Conservation (phyloP, 805 yeast genomes). For the Crinitomyces ghanaensis region DNA sequence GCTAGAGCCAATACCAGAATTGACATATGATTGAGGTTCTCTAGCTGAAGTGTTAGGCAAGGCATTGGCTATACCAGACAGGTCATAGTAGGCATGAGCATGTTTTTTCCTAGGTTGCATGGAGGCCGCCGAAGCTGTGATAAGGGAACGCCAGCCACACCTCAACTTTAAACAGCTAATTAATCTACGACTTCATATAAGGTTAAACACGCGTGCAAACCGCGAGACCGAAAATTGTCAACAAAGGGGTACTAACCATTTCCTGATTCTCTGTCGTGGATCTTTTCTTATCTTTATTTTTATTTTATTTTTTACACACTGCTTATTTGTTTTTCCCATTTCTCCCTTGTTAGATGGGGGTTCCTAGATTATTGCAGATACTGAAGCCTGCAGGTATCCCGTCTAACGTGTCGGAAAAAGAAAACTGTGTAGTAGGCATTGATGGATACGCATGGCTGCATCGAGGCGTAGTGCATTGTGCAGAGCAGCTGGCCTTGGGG, state of each 20-base stretch:
- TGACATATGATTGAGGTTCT: constrained; percentile 5
- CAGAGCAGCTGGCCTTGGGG: constrained; percentile 66
- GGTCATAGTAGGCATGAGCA: constrained; percentile 10
- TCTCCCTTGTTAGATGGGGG: no score
- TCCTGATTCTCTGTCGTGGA: no score
- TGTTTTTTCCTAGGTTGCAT: constrained; percentile 13
- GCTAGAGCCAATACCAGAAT: constrained; percentile 1
- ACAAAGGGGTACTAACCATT: no score
- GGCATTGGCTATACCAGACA: constrained; percentile 3
- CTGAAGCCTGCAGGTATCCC: constrained; percentile 62
- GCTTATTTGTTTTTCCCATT: no score
- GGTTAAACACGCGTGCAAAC: no score
- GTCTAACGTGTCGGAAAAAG: constrained; percentile 48
- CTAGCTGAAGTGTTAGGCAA: no score
- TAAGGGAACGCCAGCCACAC: constrained; percentile 1
- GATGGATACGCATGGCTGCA: constrained; percentile 98
- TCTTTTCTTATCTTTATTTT: no score
- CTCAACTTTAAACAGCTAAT: constrained; percentile 2
- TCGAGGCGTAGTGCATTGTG: constrained; percentile 70
- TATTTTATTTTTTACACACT: no score
- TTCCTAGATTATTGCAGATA: constrained; percentile 68
- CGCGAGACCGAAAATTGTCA: no score
- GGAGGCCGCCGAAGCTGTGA: constrained; percentile 16
- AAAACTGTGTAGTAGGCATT: constrained; percentile 71
- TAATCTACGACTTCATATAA: no score